phyloP scores from a whole-genome alignment of 2,329 filamentous ascomycete genomes.

The Phialophora expanda region DNA sequence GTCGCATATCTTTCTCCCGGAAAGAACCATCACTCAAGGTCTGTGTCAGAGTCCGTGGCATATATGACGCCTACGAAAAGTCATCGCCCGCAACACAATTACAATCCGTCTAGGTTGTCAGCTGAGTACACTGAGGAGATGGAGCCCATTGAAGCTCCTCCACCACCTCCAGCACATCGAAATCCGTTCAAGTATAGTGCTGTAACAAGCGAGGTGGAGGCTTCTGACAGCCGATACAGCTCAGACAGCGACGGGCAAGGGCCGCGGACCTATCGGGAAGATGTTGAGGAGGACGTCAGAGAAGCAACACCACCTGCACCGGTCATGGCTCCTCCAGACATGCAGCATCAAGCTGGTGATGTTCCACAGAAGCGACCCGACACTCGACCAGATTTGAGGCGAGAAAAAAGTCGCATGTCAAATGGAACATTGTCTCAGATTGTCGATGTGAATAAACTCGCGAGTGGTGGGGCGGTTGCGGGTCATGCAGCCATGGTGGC shows the following conservation, averaged over 20 bases:
- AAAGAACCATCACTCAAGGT: conserved; percentile 37
- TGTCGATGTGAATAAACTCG: conserved; percentile 66
- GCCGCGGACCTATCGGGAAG: conserved; percentile 37
- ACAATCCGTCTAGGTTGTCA: conserved; percentile 34
- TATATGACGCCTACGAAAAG: conserved; percentile 33
- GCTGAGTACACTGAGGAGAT: conserved; percentile 29
- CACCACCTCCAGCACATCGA: conserved; percentile 48
- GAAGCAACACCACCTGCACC: conserved; percentile 71
- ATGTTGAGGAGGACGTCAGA: conserved; percentile 45
- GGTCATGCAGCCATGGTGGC: conserved; percentile 49
- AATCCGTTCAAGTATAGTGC: conserved; percentile 35
- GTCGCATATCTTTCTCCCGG: conserved; percentile 31
- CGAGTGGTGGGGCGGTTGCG: conserved; percentile 41
- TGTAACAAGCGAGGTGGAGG: conserved; percentile 34
- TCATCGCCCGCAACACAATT: conserved; percentile 31
- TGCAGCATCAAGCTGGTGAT: conserved; percentile 75
- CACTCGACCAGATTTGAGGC: conserved; percentile 76
- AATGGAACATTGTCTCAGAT: conserved; percentile 80
- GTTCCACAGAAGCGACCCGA: conserved; percentile 72
- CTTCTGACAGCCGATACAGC: conserved; percentile 46
- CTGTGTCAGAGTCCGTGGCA: conserved; percentile 38
- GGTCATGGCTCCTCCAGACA: conserved; percentile 77
- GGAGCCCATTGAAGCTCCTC: conserved; percentile 36
- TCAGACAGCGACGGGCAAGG: conserved; percentile 47
- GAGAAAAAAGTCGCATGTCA: conserved; percentile 83